phyloP scores from a whole-genome alignment of 305 asterid genomes.

The Stenogyne calaminthoides region DNA sequence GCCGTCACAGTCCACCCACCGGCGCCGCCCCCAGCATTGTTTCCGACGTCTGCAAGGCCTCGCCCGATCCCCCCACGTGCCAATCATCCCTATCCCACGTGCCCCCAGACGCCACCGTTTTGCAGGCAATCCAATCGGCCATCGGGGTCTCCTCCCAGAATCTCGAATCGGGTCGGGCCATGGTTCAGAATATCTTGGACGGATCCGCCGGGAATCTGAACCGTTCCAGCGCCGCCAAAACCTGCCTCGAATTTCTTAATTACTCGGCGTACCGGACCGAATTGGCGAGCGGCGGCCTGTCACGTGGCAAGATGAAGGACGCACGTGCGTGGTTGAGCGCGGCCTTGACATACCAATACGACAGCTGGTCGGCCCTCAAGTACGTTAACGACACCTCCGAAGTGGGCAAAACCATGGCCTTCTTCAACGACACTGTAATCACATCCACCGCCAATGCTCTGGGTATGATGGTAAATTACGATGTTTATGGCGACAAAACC shows the following conservation, averaged over 20 bases:
- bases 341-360: constrained; percentile 52
- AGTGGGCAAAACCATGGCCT: constrained; percentile 49
- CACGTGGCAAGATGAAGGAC: constrained; percentile 49
- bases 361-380: constrained; percentile 59
- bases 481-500: constrained; percentile 45
- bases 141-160: neutral
- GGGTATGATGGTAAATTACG: constrained; percentile 60
- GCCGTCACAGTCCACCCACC: constrained; percentile 8
- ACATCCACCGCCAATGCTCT: constrained; percentile 38
- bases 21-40: neutral
- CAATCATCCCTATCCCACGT: neutral
- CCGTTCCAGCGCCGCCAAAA: constrained; percentile 23
- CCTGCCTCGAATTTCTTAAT: constrained; percentile 19
- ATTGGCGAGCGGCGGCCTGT: constrained; percentile 32
- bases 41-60: constrained; percentile 23
- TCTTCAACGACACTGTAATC: constrained; percentile 41
- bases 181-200: constrained; percentile 20
- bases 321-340: constrained; percentile 76
- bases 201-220: constrained; percentile 12
- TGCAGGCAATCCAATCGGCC: constrained; percentile 20
- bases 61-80: constrained; percentile 15
- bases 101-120: constrained; percentile 17
- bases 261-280: constrained; percentile 12
- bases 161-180: constrained; percentile 3
- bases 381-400: constrained; percentile 56